phyloP scores from a whole-genome alignment of 805 yeast species.

The Hagleromyces aurorensis region DNA sequence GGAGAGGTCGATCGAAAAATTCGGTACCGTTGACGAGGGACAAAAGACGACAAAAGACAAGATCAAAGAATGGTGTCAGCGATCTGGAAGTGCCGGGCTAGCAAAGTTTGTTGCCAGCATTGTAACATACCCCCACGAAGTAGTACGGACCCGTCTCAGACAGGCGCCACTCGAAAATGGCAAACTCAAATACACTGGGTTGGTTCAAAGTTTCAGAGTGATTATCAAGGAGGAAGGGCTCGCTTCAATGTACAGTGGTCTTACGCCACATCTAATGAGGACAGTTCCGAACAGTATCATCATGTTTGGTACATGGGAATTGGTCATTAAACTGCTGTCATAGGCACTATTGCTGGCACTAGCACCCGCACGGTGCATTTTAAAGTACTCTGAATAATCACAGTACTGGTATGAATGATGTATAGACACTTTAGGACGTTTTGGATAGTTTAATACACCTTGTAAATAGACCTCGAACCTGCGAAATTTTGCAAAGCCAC shows the following conservation, averaged over 20 bases:
- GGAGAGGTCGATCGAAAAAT: conserved; percentile 38
- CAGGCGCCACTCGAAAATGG: conserved; percentile 86
- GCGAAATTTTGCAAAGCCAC: too few relatives aligned
- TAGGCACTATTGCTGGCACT: too few relatives aligned
- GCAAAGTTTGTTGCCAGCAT: conserved; percentile 92
- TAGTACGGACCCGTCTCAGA: conserved; percentile 87
- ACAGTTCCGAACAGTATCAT: conserved; percentile 97
- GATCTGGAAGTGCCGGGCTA: conserved; percentile 96
- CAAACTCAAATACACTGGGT: conserved; percentile 78
- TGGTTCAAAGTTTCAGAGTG: conserved; percentile 76
- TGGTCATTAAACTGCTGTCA: conserved; percentile 55
- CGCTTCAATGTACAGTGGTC: conserved; percentile 90
- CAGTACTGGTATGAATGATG: too few relatives aligned
- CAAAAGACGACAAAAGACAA: conserved; percentile 45
- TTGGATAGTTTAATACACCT: too few relatives aligned
- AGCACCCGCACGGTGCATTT: too few relatives aligned
- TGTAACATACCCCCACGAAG: conserved; percentile 95
- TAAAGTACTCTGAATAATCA: too few relatives aligned
- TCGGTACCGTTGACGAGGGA: conserved; percentile 29
- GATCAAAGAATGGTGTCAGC: conserved; percentile 83
- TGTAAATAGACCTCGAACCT: too few relatives aligned
- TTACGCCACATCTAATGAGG: conserved; percentile 92
- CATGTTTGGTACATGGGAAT: conserved; percentile 99
- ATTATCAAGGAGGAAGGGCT: conserved; percentile 91
- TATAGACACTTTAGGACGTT: too few relatives aligned